phyloP scores from a whole-genome alignment of 208 protist genomes.

The Acanthamoeba polyphaga region DNA sequence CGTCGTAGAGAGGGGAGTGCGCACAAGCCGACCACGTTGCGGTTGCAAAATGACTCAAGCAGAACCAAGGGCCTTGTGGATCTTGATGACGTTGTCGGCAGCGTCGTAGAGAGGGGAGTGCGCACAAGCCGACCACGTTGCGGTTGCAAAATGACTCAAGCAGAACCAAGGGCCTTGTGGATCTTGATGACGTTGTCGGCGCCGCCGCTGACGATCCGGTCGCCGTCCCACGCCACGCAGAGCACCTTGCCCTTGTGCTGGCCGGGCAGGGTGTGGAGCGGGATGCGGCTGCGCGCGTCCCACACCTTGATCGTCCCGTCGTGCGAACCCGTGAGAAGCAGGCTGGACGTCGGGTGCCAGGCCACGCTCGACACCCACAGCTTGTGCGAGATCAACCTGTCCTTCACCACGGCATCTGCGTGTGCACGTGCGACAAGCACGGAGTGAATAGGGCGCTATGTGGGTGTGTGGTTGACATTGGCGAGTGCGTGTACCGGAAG shows the following conservation, averaged over 20 bases:
- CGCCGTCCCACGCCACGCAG: conserved; percentile 5
- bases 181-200: conserved; percentile 45
- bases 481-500: not conserved
- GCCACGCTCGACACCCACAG: conserved; percentile 30
- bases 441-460: too few species aligned
- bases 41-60: too few species aligned
- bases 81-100: too few species aligned
- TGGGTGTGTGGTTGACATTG: not conserved
- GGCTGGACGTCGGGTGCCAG: conserved; percentile 20
- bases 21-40: too few species aligned
- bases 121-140: not conserved
- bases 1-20: too few species aligned
- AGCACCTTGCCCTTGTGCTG: conserved; percentile 70
- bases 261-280: conserved; percentile 49
- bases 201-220: conserved; percentile 16
- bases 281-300: conserved; percentile 56
- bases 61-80: too few species aligned
- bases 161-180: not conserved
- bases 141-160: not conserved
- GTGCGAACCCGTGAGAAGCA: conserved; percentile 24
- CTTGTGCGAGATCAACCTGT: conserved; percentile 47
- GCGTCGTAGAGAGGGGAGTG: too few species aligned
- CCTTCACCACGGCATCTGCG: conserved; percentile 25
- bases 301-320: conserved; percentile 57
- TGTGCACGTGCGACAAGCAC: not conserved